Percentiles rank a stretch among this genome's conserved stretches.
phyloP scores from a whole-genome alignment of 1,139 yeast species.

The Pichia sp. region DNA sequence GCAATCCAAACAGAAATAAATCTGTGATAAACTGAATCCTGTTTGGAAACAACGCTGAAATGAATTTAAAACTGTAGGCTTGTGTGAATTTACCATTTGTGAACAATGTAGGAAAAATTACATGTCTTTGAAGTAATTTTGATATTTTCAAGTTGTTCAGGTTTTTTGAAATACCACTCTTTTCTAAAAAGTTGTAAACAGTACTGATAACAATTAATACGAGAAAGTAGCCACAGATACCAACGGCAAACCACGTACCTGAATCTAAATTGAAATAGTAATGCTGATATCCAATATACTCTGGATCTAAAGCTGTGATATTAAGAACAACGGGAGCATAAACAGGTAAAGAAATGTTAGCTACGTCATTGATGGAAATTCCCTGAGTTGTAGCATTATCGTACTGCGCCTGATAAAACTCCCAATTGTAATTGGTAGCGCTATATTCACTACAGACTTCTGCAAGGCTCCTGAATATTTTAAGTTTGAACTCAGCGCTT shows the following conservation, averaged over 20 bases:
- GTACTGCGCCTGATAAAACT: conserved; percentile 17
- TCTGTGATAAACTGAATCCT: conserved; percentile 38
- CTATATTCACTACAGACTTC: conserved; percentile 13
- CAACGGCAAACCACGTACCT: conserved; percentile 29
- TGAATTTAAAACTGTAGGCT: conserved; percentile 9
- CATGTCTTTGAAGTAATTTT: conserved; percentile 15
- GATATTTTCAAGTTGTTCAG: conserved; percentile 9
- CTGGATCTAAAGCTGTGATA: conserved; percentile 1
- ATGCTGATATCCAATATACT: conserved; percentile 9
- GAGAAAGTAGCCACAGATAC: conserved; percentile 32
- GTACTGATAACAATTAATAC: conserved; percentile 20
- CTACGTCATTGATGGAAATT: conserved; percentile 4
- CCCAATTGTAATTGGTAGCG: conserved; percentile 8
- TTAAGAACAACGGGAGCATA: conserved; percentile 13
- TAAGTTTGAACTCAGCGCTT: conserved; percentile 6
- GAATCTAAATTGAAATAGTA: conserved; percentile 16
- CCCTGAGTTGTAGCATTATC: conserved; percentile 21
- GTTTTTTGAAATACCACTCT: conserved; percentile 10
- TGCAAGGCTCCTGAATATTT: conserved; percentile 14
- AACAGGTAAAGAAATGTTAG: conserved; percentile 11
- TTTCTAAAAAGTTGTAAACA: conserved; percentile 21
- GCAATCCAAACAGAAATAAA: conserved; percentile 12
- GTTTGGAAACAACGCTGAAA: conserved; percentile 36
- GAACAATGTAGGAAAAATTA: conserved; percentile 17
- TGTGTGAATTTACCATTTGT: conserved; percentile 18